A percentile compares a stretch with the other conserved stretches of the same genome.
Conservation (phyloP, 805 yeast genomes). For the Yamadazyma tumulicola region DNA sequence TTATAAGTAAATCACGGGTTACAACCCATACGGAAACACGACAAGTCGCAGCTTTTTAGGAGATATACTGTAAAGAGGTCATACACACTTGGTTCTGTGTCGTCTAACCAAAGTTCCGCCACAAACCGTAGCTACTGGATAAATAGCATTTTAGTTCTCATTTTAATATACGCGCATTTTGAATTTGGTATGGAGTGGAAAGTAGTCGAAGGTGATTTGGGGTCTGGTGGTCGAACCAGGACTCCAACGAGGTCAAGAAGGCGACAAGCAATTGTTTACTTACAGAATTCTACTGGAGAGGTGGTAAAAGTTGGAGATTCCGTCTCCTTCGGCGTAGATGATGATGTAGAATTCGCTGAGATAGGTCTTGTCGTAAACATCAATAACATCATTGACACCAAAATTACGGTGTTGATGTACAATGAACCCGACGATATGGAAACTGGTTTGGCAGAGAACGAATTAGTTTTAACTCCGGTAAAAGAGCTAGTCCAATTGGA, state of each 20-base stretch:
- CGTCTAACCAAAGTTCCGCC: too few species aligned
- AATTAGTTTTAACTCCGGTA: constrained; percentile 54
- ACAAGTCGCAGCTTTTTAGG: too few species aligned
- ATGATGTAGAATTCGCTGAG: constrained; percentile 15
- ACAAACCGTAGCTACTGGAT: too few species aligned
- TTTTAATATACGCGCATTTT: constrained; percentile 1
- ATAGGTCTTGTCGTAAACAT: background rate
- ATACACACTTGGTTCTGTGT: too few species aligned
- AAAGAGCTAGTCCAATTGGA: constrained; percentile 39
- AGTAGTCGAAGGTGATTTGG: constrained; percentile 1
- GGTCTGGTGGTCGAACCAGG: background rate
- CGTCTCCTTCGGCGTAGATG: constrained; percentile 34
- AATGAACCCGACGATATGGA: background rate
- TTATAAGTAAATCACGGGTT: constrained; percentile 40
- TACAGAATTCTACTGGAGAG: constrained; percentile 39
- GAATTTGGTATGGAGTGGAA: constrained; percentile 12
- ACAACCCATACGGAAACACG: background rate
- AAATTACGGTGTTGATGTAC: background rate
- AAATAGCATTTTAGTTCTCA: background rate
- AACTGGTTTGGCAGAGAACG: constrained; percentile 27
- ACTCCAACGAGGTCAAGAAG: constrained; percentile 8
- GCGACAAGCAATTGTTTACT: background rate
- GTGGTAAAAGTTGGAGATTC: constrained; percentile 53
- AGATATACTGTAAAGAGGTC: too few species aligned
- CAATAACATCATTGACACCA: background rate